phyloP scores from a whole-genome alignment of 139 green algal genomes.

The Picochlorum costavermella region DNA sequence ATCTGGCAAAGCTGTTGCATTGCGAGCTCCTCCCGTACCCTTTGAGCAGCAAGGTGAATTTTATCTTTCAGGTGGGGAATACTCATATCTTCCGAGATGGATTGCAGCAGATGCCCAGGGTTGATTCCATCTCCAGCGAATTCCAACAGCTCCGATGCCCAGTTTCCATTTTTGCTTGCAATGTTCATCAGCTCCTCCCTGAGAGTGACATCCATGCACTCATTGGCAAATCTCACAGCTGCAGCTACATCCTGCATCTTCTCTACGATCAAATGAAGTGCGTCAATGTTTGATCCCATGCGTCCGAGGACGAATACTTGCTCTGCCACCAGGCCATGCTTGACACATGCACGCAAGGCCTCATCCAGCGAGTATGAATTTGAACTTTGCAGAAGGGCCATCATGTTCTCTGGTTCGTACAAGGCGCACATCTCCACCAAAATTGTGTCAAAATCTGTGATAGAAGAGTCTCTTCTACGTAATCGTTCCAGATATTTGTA shows the following conservation, averaged over 20 bases:
- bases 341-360: conserved; percentile 64
- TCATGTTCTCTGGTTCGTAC: conserved; percentile 57
- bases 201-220: conserved; percentile 79
- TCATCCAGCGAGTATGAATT: conserved; percentile 74
- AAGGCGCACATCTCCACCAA: conserved; percentile 83
- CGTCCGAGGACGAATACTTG: conserved; percentile 78
- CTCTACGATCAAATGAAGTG: conserved; percentile 84
- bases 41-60: neutral
- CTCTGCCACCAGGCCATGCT: conserved; percentile 55
- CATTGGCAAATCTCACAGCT: conserved; percentile 84
- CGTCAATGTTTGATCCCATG: conserved; percentile 70
- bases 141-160: conserved; percentile 78
- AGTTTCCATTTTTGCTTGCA: conserved; percentile 51
- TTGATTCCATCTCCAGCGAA: conserved; percentile 70
- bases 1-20: conserved; percentile 80
- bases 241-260: conserved; percentile 69
- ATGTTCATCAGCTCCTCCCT: conserved; percentile 84
- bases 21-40: conserved; percentile 40
- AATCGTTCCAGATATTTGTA: conserved; percentile 66
- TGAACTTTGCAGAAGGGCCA: conserved; percentile 68
- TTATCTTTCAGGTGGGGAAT: conserved; percentile 60
- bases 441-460: conserved; percentile 54
- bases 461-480: conserved; percentile 41
- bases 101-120: conserved; percentile 66
- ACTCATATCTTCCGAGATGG: conserved; percentile 66